A percentile compares a stretch with the other conserved stretches of the same genome.
Evolutionary conservation across 1,284 basidiomycete species (phyloP).

Genomic region (Rhizoctonia solani): DNA sequence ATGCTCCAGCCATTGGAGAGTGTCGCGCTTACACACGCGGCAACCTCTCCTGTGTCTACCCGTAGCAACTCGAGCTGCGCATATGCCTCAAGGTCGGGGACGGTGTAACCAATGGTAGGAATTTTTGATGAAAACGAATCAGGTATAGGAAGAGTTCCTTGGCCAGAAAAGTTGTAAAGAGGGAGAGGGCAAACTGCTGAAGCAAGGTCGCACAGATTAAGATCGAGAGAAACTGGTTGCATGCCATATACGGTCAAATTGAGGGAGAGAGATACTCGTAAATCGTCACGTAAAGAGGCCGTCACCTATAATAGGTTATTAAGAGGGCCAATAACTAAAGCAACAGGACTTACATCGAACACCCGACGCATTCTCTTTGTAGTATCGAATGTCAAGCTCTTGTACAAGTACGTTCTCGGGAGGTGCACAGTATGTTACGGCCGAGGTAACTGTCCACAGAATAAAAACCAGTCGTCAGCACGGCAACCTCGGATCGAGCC

Average conservation of each 20-base stretch:
- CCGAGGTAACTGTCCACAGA: slow-evolving; percentile 66
- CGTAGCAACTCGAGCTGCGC: slow-evolving; percentile 80
- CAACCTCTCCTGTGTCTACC: slow-evolving; percentile 66
- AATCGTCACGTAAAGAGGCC: slow-evolving; percentile 56
- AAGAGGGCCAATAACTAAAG: slow-evolving; percentile 67
- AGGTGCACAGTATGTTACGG: slow-evolving; percentile 84
- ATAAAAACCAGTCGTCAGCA: neutral
- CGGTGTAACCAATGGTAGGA: slow-evolving; percentile 79
- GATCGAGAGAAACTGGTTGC: slow-evolving; percentile 71
- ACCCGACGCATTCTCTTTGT: slow-evolving; percentile 66
- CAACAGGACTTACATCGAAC: slow-evolving; percentile 64
- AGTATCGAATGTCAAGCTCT: slow-evolving; percentile 78
- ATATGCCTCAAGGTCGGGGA: slow-evolving; percentile 92
- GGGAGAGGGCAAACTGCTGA: slow-evolving; percentile 83
- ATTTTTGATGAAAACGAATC: slow-evolving; percentile 55
- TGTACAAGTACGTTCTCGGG: slow-evolving; percentile 79
- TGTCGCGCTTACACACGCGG: slow-evolving; percentile 89
- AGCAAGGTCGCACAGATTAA: slow-evolving; percentile 68
- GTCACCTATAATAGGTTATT: slow-evolving; percentile 39
- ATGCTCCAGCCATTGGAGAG: slow-evolving; percentile 89
- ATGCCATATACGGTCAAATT: slow-evolving; percentile 83
- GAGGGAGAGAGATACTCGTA: slow-evolving; percentile 78
- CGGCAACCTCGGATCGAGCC: neutral
- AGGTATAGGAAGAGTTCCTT: slow-evolving; percentile 76
- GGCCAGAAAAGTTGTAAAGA: slow-evolving; percentile 77